Base-by-base conservation (phyloP, 345 rosid species). In the Capsella bursapastoris region DNA sequence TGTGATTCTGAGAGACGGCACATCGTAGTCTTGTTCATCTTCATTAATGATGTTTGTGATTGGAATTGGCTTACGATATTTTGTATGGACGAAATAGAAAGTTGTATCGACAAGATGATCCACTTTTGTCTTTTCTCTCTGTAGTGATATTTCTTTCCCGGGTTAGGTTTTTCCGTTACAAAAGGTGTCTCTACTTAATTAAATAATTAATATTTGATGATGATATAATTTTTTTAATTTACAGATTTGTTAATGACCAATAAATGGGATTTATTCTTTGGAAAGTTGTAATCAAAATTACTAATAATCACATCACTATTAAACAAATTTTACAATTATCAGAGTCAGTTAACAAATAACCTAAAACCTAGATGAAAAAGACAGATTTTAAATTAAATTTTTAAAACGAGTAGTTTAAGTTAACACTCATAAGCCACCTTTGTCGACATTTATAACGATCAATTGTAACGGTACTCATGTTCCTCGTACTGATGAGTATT, bases 401-500 rank as follows among this genome's bases (percentile, higher is more conserved):
- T 25, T 22, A 22, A 22, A 59, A 37, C 47, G 8, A 62, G 66
- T 22, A 38, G 38, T 25, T 34, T 4, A 51, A 41, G 38, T 27
- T 67, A 35, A 68, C 58, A 47, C 40, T 70, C 52, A 53, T 37
- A 34, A 12, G 49, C 15, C 51, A 53, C 18, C 44, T 37, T 68
- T 66, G n/a, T 28, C 12, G 62, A 58, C 68, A 66, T 38, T 4
- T 22, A 22, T 22, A 25, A 5, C 1, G 22, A 14, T 66, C 49
- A 78, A 8, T 65, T 72, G 64, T 72, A 72, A 59, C 81, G 73
- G 68, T 78, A 78, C 11, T 35, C 82, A 63, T 78, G 66, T 34
- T 73, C 66, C 71, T 82, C 84, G 63, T 86, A 83, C 72, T 78
- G 72, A 57, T 89, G 86, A 22, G 80, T 61, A 9, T 79, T 60